Evolutionary conservation across 441 rosid species (phyloP).

Genomic region (Populus hybrid): DNA sequence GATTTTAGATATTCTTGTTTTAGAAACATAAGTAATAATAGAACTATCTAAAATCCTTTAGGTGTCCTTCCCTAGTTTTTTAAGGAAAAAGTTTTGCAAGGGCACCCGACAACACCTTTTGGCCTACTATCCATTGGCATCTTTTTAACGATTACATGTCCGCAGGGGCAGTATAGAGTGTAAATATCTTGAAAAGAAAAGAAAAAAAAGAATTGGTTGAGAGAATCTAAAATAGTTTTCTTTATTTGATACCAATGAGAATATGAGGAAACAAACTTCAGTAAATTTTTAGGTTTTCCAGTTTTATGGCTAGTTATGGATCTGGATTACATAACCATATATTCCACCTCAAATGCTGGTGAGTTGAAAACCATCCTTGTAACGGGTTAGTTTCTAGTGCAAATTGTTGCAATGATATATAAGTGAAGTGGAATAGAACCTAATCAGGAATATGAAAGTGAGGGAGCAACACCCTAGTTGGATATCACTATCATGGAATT

Average conservation of each 20-base stretch:
- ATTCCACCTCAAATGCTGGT: too few species aligned
- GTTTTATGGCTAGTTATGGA: background rate
- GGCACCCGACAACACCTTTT: too few species aligned
- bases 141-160: background rate
- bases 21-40: too few species aligned
- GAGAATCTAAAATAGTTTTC: background rate
- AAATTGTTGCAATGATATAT: too few species aligned
- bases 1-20: too few species aligned
- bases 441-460: background rate
- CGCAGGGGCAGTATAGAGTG: background rate
- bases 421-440: background rate
- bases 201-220: background rate
- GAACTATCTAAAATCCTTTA: too few species aligned
- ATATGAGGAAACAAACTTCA: background rate
- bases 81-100: too few species aligned
- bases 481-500: background rate
- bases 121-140: too few species aligned
- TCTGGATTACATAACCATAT: background rate
- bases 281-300: background rate
- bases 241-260: background rate
- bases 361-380: too few species aligned
- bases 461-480: background rate
- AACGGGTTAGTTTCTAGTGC: too few species aligned
- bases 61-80: too few species aligned
- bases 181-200: background rate